A percentile compares a stretch with the other conserved stretches of the same genome.
Conservation (phyloP, 805 yeast genomes). For the Schizosaccharomyces lindneri region DNA sequence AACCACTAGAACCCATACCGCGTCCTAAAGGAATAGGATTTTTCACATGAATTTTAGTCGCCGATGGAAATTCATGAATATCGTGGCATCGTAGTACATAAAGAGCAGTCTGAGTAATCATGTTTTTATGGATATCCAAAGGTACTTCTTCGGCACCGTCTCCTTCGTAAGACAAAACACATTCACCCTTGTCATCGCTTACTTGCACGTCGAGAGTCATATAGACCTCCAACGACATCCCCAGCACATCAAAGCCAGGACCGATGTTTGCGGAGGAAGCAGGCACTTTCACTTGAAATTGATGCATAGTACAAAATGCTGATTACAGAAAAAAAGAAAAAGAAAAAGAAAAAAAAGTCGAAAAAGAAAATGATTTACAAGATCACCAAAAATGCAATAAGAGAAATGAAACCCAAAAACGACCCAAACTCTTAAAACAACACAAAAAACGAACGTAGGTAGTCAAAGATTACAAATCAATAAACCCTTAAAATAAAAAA, state of each 20-base stretch:
- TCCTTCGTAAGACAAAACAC: conserved; percentile 40
- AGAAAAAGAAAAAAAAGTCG: no score
- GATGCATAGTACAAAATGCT: conserved; percentile 1
- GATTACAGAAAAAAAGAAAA: no score
- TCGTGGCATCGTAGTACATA: conserved; percentile 73
- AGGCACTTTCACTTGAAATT: conserved; percentile 28
- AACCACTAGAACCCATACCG: conserved; percentile 92
- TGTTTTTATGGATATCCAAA: conserved; percentile 45
- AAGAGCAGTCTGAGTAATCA: conserved; percentile 79
- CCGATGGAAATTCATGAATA: conserved; percentile 50
- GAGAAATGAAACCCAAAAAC: no score
- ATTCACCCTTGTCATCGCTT: conserved; percentile 32
- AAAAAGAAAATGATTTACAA: no score
- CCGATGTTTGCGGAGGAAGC: conserved; percentile 97
- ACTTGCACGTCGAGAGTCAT: conserved; percentile 39
- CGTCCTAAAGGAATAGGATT: conserved; percentile 93
- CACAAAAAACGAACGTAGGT: no score
- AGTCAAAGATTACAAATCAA: no score
- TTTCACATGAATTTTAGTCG: conserved; percentile 53
- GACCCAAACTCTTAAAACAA: no score
- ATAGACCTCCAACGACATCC: conserved; percentile 61
- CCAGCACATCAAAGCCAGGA: conserved; percentile 93
- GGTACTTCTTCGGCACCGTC: conserved; percentile 73
- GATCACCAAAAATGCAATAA: no score
- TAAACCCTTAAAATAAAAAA: no score